phyloP scores from a whole-genome alignment of 768 basidiomycete species.

The Asterophora parasitica region DNA sequence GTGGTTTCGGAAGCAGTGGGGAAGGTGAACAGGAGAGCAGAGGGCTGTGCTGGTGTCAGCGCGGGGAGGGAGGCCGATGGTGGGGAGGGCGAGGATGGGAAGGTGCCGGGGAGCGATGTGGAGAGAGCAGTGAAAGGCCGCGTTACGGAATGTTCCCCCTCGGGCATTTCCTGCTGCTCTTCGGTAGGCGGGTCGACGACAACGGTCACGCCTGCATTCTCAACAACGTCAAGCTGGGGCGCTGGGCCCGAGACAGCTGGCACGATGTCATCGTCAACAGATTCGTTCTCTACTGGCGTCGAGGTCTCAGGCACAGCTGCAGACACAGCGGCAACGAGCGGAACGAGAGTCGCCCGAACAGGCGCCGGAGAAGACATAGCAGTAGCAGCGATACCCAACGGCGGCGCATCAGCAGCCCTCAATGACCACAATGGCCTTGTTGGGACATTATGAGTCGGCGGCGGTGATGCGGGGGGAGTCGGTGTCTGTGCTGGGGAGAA shows the following conservation, averaged over 20 bases:
- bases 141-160: not conserved
- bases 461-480: conserved; percentile 42
- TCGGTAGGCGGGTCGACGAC: not conserved
- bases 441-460: conserved; percentile 3
- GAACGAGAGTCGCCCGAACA: not conserved
- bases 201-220: not conserved
- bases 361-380: not conserved
- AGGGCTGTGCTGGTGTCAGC: conserved; percentile 1
- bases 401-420: conserved; percentile 38
- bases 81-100: conserved; percentile 9
- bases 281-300: conserved; percentile 2
- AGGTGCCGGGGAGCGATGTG: conserved; percentile 16
- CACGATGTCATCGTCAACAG: not conserved
- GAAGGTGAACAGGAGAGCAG: not conserved
- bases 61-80: not conserved
- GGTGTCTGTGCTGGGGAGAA: conserved; percentile 28
- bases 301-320: not conserved
- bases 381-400: conserved; percentile 29
- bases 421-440: conserved; percentile 33
- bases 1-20: not conserved
- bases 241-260: not conserved
- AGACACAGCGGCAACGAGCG: not conserved
- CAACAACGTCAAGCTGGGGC: not conserved
- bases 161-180: conserved; percentile 1
- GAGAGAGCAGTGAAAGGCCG: conserved; percentile 1